Conservation (phyloP, 139 green algal species). For the Micractinium sp. region DNA sequence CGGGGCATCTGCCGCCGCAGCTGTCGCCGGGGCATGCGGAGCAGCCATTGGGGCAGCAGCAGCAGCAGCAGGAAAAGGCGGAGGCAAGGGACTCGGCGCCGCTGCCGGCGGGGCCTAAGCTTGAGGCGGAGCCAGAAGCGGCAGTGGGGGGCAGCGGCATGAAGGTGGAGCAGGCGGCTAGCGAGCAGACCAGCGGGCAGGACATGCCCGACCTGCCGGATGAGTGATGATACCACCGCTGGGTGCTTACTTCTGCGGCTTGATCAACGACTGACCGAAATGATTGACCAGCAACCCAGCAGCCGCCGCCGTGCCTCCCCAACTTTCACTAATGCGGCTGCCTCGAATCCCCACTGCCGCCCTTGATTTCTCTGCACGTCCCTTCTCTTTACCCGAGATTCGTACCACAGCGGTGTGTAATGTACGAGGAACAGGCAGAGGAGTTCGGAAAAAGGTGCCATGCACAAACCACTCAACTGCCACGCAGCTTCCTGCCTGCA, state of each 20-base stretch:
- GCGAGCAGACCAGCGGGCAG: not conserved
- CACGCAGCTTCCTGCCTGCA: no score
- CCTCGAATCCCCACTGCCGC: not conserved
- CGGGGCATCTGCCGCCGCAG: not conserved
- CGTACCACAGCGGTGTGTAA: no score
- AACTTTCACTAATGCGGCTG: no score
- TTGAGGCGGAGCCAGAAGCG: not conserved
- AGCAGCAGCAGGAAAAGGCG: not conserved
- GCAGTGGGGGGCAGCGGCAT: not conserved
- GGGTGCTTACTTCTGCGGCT: no score
- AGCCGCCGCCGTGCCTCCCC: no score
- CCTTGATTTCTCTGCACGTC: not conserved
- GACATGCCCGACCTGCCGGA: conserved; percentile 23
- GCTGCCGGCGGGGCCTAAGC: not conserved
- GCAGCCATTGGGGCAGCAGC: not conserved
- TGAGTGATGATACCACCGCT: no score
- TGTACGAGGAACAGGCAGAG: no score
- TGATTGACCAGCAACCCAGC: not conserved
- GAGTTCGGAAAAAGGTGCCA: no score
- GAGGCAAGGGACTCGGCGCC: not conserved
- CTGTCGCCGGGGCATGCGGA: not conserved
- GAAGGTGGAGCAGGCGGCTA: not conserved
- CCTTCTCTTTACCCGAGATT: no score
- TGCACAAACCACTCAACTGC: no score
- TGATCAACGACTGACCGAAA: not conserved